These are phyloP conservation scores for Aspergillus sergii DNA, from an alignment of 2,329 filamentous ascomycete species.

Conservation along the genomic window DNA sequence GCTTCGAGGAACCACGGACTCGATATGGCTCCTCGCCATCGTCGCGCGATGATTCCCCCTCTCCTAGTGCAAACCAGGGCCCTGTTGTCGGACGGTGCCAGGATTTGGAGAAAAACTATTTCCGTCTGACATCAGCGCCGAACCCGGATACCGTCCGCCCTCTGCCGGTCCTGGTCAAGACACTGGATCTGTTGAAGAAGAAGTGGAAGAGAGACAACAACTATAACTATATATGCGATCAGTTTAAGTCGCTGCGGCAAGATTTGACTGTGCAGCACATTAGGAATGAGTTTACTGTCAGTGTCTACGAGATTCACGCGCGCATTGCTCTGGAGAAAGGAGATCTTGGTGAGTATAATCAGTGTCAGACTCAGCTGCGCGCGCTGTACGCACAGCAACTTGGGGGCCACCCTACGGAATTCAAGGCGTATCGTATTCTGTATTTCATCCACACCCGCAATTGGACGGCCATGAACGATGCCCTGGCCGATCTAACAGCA, in stretches of 20 bases:
- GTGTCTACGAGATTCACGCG: constrained; percentile 95
- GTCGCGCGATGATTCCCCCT: constrained; percentile 51
- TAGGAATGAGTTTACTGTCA: constrained; percentile 94
- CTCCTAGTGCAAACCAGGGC: constrained; percentile 51
- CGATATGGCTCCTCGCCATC: constrained; percentile 44
- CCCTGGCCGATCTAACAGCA: constrained; percentile 96
- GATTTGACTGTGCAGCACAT: constrained; percentile 97
- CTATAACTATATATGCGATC: constrained; percentile 97
- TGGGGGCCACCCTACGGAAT: constrained; percentile 89
- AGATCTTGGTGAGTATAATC: constrained; percentile 99
- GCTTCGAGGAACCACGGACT: constrained; percentile 67
- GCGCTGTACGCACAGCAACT: constrained; percentile 85
- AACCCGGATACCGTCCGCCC: constrained; percentile 88
- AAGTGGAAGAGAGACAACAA: constrained; percentile 95
- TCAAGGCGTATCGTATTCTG: constrained; percentile 98
- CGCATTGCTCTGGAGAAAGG: constrained; percentile 97
- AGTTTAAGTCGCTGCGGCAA: constrained; percentile 98
- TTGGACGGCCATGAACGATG: constrained; percentile 95
- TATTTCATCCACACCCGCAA: constrained; percentile 99
- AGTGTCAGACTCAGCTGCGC: constrained; percentile 97
- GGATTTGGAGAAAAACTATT: constrained; percentile 87
- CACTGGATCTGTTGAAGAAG: constrained; percentile 84
- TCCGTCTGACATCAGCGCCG: constrained; percentile 87
- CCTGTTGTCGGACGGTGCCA: constrained; percentile 86
- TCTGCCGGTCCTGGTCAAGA: constrained; percentile 75